A percentile compares a stretch with the other conserved stretches of the same genome.
phyloP scores from a whole-genome alignment of 257 asterid genomes.

The Nicotiana paniculata region DNA sequence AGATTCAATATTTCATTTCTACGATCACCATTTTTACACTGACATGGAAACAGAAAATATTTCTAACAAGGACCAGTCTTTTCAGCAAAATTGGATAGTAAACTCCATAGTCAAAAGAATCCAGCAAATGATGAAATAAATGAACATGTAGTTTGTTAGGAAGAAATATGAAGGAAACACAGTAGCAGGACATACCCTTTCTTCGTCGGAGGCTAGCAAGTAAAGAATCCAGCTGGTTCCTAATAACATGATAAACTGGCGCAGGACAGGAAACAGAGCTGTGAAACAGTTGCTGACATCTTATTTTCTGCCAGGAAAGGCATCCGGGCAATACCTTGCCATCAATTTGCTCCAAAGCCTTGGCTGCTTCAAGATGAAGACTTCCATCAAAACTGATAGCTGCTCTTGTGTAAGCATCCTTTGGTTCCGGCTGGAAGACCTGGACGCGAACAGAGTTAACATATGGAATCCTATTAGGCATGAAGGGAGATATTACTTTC shows the following conservation, averaged over 20 bases:
- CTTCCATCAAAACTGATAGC: constrained; percentile 64
- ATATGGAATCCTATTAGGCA: constrained; percentile 60
- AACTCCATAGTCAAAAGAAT: background rate
- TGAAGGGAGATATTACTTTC: constrained; percentile 62
- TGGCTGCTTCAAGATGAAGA: constrained; percentile 87
- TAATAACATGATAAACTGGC: constrained; percentile 57
- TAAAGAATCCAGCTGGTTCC: constrained; percentile 39
- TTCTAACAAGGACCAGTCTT: background rate
- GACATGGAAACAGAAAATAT: no score
- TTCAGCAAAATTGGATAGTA: background rate
- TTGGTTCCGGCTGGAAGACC: constrained; percentile 58
- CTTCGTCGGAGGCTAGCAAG: constrained; percentile 37
- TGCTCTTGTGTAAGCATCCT: constrained; percentile 55
- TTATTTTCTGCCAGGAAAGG: constrained; percentile 77
- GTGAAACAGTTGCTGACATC: constrained; percentile 61
- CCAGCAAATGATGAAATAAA: background rate
- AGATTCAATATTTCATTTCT: background rate
- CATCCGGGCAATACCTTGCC: constrained; percentile 79
- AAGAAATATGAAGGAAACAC: background rate
- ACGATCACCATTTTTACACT: no score
- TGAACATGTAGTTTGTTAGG: background rate
- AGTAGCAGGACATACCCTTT: constrained; percentile 34
- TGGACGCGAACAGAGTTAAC: constrained; percentile 53
- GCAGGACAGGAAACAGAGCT: constrained; percentile 80
- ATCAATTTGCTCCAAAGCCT: constrained; percentile 68